Conservation (phyloP, 1,139 yeast species). For the Nadsonia starkeyi-henricii region DNA sequence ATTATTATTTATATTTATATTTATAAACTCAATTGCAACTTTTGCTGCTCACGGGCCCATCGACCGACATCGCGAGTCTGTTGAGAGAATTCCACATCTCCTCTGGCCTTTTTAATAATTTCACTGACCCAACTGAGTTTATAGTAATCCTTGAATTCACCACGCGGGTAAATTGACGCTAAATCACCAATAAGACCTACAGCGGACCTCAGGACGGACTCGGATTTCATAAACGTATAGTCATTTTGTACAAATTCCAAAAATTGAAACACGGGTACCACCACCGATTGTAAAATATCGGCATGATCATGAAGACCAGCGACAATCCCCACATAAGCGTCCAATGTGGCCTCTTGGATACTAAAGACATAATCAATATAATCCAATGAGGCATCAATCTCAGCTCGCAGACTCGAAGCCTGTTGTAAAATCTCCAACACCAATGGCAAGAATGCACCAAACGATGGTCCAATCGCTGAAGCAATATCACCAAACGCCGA, state of each 20-base stretch:
- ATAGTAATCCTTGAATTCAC: constrained; percentile 53
- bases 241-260: constrained; percentile 48
- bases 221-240: constrained; percentile 43
- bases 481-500: constrained; percentile 98
- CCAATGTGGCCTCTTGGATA: constrained; percentile 76
- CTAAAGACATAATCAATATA: constrained; percentile 60
- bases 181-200: constrained; percentile 88
- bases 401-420: constrained; percentile 38
- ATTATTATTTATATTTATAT: not conserved
- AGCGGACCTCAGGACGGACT: constrained; percentile 58
- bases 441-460: constrained; percentile 60
- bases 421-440: constrained; percentile 60
- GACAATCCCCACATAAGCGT: constrained; percentile 89
- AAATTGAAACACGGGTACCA: constrained; percentile 58
- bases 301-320: constrained; percentile 70
- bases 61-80: constrained; percentile 78
- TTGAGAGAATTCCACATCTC: constrained; percentile 44
- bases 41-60: constrained; percentile 91
- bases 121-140: constrained; percentile 65
- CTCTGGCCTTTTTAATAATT: constrained; percentile 60
- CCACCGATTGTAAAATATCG: constrained; percentile 48
- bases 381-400: constrained; percentile 48
- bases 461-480: constrained; percentile 63
- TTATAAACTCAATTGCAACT: constrained; percentile 30
- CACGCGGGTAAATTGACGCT: constrained; percentile 72